These are phyloP conservation scores for Cylindrotheca fusiformis DNA, from an alignment of 108 stramenopile genomes.

Conservation along the genomic window DNA sequence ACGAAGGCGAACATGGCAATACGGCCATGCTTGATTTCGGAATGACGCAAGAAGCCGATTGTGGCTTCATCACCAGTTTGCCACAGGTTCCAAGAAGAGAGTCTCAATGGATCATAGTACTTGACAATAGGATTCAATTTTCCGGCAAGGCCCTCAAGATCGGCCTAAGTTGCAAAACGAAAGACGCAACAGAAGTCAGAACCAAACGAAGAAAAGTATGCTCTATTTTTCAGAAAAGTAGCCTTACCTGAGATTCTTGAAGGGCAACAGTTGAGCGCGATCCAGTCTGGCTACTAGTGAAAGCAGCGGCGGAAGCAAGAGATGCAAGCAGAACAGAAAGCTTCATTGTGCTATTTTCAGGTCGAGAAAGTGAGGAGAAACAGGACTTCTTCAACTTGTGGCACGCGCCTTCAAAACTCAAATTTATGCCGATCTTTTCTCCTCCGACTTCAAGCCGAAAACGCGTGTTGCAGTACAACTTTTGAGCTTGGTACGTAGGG, in stretches of 20 bases:
- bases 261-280: not conserved
- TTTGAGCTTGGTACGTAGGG: too few relatives aligned
- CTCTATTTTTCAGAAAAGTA: not conserved
- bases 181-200: conserved; percentile 4
- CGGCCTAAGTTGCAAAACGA: conserved; percentile 22
- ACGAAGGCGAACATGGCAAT: conserved; percentile 72
- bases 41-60: conserved; percentile 55
- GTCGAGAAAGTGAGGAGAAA: too few relatives aligned
- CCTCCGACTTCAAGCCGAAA: too few relatives aligned
- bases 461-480: too few relatives aligned
- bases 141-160: conserved; percentile 45
- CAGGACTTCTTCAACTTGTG: too few relatives aligned
- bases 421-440: too few relatives aligned
- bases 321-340: conserved; percentile 12
- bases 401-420: too few relatives aligned
- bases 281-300: conserved; percentile 15
- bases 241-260: conserved; percentile 8
- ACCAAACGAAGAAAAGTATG: not conserved
- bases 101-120: conserved; percentile 62
- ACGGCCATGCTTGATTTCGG: conserved; percentile 72
- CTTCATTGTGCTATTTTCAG: conserved; percentile 38
- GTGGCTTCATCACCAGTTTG: conserved; percentile 35
- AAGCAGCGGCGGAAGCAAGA: conserved; percentile 41
- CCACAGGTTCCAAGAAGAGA: conserved; percentile 46
- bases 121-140: conserved; percentile 61